Evolutionary conservation across 164 flowering plant species (phyloP).

Genomic region (Stephania yunnanensis): DNA sequence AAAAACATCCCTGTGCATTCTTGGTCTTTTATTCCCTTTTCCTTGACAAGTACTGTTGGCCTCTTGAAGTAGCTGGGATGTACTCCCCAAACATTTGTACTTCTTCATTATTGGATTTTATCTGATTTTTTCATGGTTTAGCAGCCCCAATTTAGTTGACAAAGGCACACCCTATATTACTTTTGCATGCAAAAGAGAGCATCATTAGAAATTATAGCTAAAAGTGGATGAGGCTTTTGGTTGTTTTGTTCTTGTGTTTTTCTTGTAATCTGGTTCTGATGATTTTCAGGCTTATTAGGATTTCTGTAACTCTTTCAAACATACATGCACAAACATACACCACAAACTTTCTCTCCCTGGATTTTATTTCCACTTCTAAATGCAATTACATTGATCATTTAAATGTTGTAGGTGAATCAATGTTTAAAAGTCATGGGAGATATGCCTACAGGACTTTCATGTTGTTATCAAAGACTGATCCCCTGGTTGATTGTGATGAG

Average conservation of each 20-base stretch:
- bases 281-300: background rate
- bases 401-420: slow-evolving; percentile 63
- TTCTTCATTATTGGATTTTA: background rate
- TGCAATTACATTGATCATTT: background rate
- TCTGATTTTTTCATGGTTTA: background rate
- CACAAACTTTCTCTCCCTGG: slow-evolving; percentile 1
- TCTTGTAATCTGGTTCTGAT: background rate
- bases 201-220: slow-evolving; percentile 49
- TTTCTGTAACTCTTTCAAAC: background rate
- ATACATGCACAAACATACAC: too few relatives aligned
- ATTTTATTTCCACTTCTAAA: background rate
- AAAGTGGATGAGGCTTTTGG: slow-evolving; percentile 53
- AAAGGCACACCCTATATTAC: background rate
- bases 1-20: too few relatives aligned
- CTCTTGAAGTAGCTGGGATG: too few relatives aligned
- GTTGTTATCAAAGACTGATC: slow-evolving; percentile 36
- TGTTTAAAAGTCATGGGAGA: slow-evolving; percentile 62
- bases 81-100: background rate
- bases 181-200: slow-evolving; percentile 32
- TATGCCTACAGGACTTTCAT: slow-evolving; percentile 75
- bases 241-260: background rate
- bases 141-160: background rate
- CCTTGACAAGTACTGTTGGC: too few relatives aligned
- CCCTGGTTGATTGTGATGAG: slow-evolving; percentile 56
- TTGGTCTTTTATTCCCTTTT: too few relatives aligned